A percentile compares a stretch with the other conserved stretches of the same genome.
Evolutionary conservation across 306 rosid genomes (phyloP).

Genomic region (Cyclanthera cordifolia): DNA sequence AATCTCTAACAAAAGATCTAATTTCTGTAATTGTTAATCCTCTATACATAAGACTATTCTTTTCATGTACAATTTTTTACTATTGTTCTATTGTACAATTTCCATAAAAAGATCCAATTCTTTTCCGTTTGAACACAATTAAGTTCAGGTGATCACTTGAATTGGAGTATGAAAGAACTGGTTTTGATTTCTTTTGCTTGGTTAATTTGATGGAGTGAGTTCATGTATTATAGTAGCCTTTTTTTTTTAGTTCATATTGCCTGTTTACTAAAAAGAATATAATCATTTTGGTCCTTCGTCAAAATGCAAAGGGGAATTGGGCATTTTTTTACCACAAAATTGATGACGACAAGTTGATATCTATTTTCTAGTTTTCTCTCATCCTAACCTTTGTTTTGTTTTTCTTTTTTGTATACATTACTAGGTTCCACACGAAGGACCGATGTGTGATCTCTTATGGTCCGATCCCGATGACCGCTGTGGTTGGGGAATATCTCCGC

Average conservation of each 20-base stretch:
- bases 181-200: not conserved
- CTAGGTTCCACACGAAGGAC: constrained; percentile 50
- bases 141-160: no score
- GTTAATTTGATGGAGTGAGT: not conserved
- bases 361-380: not conserved
- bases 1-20: not conserved
- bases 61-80: no score
- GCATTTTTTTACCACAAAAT: no score
- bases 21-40: not conserved
- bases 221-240: no score
- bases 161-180: not conserved
- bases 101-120: no score
- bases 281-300: not conserved
- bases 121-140: no score
- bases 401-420: not conserved
- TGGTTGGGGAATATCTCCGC: constrained; percentile 49
- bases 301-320: no score
- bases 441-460: constrained; percentile 48
- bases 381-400: not conserved
- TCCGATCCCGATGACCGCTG: constrained; percentile 44
- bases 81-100: no score
- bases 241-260: not conserved
- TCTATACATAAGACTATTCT: no score
- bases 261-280: not conserved
- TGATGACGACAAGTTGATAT: no score